phyloP scores from a whole-genome alignment of 2,329 filamentous ascomycete species.

The Talaromyces sp. region DNA sequence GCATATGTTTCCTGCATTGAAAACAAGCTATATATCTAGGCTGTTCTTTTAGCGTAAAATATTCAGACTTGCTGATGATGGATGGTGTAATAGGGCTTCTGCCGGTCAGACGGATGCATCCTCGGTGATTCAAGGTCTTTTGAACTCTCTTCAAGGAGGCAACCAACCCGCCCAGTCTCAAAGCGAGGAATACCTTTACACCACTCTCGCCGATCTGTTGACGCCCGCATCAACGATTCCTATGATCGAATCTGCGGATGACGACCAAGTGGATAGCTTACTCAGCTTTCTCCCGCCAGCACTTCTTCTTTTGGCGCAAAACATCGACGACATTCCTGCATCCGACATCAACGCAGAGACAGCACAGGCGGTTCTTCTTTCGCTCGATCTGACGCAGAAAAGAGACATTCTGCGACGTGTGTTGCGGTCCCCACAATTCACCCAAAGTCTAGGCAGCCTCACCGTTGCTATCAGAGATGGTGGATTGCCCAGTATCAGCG shows the following conservation, averaged over 20 bases:
- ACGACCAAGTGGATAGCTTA: constrained; percentile 65
- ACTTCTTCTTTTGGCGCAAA: constrained; percentile 71
- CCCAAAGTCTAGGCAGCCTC: constrained; percentile 77
- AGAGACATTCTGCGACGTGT: constrained; percentile 75
- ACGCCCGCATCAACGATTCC: constrained; percentile 73
- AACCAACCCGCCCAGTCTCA: constrained; percentile 46
- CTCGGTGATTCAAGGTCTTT: constrained; percentile 78
- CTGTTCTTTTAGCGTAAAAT: constrained; percentile 15
- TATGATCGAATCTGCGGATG: constrained; percentile 65
- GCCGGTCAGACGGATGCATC: constrained; percentile 65
- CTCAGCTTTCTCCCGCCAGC: constrained; percentile 74
- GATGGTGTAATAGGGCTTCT: constrained; percentile 51
- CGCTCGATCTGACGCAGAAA: constrained; percentile 72
- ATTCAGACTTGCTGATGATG: constrained; percentile 17
- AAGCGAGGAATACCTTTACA: constrained; percentile 64
- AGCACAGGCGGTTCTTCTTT: constrained; percentile 68
- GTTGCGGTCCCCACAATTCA: constrained; percentile 83
- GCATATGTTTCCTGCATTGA: constrained; percentile 8
- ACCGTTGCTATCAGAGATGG: constrained; percentile 87
- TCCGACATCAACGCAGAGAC: constrained; percentile 66
- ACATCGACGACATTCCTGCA: constrained; percentile 57
- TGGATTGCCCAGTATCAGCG: constrained; percentile 81
- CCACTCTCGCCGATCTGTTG: constrained; percentile 81
- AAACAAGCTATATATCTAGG: constrained; percentile 13
- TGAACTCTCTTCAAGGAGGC: constrained; percentile 68